phyloP scores from a whole-genome alignment of 495 filamentous ascomycete species.

The Thermochaetoides thermophila region DNA sequence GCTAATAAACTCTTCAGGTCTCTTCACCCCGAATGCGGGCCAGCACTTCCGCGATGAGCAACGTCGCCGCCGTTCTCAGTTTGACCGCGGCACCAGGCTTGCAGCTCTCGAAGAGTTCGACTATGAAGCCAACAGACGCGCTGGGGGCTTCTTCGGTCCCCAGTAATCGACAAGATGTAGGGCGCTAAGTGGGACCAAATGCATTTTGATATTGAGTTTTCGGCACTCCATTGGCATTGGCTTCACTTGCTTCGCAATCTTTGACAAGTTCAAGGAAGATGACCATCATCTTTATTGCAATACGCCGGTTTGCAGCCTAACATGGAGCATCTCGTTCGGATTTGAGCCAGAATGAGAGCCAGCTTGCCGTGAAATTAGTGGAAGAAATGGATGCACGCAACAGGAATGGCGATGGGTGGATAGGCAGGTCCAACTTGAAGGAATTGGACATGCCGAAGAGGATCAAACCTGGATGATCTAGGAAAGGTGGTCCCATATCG shows the following conservation, averaged over 20 bases:
- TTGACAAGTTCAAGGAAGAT: slow-evolving; percentile 11
- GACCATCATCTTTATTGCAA: slow-evolving; percentile 12
- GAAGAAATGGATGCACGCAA: slow-evolving; percentile 2
- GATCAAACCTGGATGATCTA: slow-evolving; percentile 17
- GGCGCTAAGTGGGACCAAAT: background rate
- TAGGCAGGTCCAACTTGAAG: slow-evolving; percentile 6
- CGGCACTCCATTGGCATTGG: slow-evolving; percentile 1
- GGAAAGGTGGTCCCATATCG: slow-evolving; percentile 20
- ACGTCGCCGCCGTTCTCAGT: slow-evolving; percentile 61
- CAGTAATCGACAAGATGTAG: slow-evolving; percentile 9
- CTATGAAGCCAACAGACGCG: slow-evolving; percentile 23
- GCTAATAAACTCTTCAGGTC: slow-evolving; percentile 28
- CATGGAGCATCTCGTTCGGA: slow-evolving; percentile 6
- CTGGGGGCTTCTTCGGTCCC: slow-evolving; percentile 16
- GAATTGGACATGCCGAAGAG: slow-evolving; percentile 19
- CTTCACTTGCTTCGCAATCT: slow-evolving; percentile 12
- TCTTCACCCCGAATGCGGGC: slow-evolving; percentile 58
- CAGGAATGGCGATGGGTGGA: slow-evolving; percentile 5
- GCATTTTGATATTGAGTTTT: slow-evolving; percentile 1
- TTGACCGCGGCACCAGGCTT: slow-evolving; percentile 53
- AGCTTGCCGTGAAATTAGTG: slow-evolving; percentile 2
- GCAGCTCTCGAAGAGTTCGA: slow-evolving; percentile 47
- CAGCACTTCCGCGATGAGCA: slow-evolving; percentile 63
- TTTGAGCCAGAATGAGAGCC: slow-evolving; percentile 4
- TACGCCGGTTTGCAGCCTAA: slow-evolving; percentile 11